Percentiles rank a stretch among this genome's conserved stretches.
These are phyloP conservation scores for Cutaneotrichosporon sp. DNA, from an alignment of 1,284 basidiomycete species.

Conservation along the genomic window DNA sequence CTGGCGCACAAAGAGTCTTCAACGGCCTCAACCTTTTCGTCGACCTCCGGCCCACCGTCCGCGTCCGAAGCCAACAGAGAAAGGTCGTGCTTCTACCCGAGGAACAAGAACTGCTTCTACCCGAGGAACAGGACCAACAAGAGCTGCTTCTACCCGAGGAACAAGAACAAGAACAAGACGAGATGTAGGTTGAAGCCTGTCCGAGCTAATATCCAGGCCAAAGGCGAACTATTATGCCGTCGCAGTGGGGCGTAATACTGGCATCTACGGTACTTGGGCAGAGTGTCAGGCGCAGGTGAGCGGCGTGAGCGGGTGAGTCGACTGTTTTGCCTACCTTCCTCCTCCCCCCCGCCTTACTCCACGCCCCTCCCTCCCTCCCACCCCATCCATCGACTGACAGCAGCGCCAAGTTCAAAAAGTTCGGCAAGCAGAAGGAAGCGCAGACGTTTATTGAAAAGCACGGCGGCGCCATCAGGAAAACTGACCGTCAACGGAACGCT, in stretches of 20 bases:
- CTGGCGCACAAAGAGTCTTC: not conserved
- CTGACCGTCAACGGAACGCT: not conserved
- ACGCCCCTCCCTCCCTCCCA: too few species aligned
- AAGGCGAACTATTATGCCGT: conserved; percentile 51
- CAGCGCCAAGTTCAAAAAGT: conserved; percentile 51
- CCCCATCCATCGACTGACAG: not conserved
- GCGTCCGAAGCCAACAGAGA: not conserved
- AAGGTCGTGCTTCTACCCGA: not conserved
- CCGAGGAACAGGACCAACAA: too few species aligned
- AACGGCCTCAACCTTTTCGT: not conserved
- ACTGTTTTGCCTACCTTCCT: too few species aligned
- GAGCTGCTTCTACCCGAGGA: not conserved
- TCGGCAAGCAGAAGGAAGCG: conserved; percentile 37
- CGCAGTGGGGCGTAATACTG: conserved; percentile 36
- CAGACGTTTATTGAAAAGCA: conserved; percentile 24
- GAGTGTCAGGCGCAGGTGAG: conserved; percentile 49
- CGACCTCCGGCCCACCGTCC: not conserved
- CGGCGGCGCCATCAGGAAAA: not conserved
- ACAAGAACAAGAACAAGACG: not conserved
- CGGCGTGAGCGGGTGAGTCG: conserved; percentile 40
- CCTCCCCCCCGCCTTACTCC: not conserved
- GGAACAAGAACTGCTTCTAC: not conserved
- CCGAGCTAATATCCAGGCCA: conserved; percentile 34
- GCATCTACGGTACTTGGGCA: conserved; percentile 49
- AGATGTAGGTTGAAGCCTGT: not conserved